Conservation (phyloP, 805 yeast genomes). For the Kazachstania viticola region DNA sequence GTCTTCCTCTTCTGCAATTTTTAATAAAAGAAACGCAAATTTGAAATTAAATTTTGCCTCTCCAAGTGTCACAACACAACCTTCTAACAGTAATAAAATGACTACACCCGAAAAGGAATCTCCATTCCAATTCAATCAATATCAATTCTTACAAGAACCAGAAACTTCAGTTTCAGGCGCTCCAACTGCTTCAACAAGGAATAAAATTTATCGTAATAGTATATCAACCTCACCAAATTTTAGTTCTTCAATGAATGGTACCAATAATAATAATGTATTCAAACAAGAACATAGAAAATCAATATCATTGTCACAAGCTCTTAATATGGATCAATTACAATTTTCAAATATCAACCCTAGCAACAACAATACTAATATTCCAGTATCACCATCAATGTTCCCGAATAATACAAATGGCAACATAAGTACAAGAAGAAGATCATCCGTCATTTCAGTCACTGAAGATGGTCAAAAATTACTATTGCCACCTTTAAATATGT, state of each 20-base stretch:
- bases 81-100: background rate
- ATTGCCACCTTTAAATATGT: slow-evolving; percentile 8
- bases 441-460: slow-evolving; percentile 6
- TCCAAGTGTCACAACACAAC: background rate
- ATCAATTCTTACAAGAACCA: too few species aligned
- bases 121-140: background rate
- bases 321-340: background rate
- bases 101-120: too few species aligned
- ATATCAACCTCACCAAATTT: background rate
- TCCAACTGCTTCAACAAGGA: too few species aligned
- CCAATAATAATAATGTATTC: too few species aligned
- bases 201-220: too few species aligned
- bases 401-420: background rate
- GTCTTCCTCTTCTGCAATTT: too few species aligned
- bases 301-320: background rate
- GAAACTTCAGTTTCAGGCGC: too few species aligned
- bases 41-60: too few species aligned
- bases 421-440: slow-evolving; percentile 4
- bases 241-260: background rate
- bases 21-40: too few species aligned
- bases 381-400: slow-evolving; percentile 4
- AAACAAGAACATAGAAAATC: background rate
- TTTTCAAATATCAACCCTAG: too few species aligned
- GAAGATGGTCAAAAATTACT: slow-evolving; percentile 8
- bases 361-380: too few species aligned